Conservation (phyloP, 495 filamentous ascomycete species). For the Tricharina praecox region DNA sequence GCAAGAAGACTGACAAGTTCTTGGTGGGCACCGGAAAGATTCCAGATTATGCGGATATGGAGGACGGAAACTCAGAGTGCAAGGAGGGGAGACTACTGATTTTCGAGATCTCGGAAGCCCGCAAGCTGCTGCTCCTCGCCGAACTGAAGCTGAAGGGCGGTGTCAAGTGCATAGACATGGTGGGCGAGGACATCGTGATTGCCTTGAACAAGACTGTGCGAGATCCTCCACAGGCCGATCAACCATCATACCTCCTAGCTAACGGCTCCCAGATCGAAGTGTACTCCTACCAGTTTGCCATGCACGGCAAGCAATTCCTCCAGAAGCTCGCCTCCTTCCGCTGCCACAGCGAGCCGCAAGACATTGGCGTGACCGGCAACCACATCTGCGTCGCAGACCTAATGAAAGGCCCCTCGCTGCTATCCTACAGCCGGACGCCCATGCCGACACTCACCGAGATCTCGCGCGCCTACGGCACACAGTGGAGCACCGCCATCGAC, state of each 20-base stretch:
- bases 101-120: conserved; percentile 60
- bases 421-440: conserved; percentile 42
- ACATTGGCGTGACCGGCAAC: conserved; percentile 52
- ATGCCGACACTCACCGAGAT: conserved; percentile 59
- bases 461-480: conserved; percentile 60
- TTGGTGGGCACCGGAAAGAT: conserved; percentile 73
- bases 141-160: conserved; percentile 51
- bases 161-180: conserved; percentile 58
- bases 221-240: not conserved
- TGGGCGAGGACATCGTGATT: conserved; percentile 65
- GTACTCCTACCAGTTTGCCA: conserved; percentile 29
- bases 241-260: not conserved
- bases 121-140: conserved; percentile 48
- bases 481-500: conserved; percentile 65
- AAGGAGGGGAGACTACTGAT: conserved; percentile 64
- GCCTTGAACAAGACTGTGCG: conserved; percentile 71
- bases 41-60: conserved; percentile 32
- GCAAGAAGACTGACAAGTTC: conserved; percentile 57
- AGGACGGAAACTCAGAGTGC: conserved; percentile 27
- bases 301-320: conserved; percentile 34
- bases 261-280: conserved; percentile 27
- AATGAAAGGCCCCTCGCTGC: conserved; percentile 77
- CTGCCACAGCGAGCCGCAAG: conserved; percentile 69
- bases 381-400: conserved; percentile 75
- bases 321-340: conserved; percentile 56